Evolutionary conservation across 164 flowering plant genomes (phyloP), one percentile per base, ranked within the genome.

Genomic region (Paratinospora sagittata): DNA sequence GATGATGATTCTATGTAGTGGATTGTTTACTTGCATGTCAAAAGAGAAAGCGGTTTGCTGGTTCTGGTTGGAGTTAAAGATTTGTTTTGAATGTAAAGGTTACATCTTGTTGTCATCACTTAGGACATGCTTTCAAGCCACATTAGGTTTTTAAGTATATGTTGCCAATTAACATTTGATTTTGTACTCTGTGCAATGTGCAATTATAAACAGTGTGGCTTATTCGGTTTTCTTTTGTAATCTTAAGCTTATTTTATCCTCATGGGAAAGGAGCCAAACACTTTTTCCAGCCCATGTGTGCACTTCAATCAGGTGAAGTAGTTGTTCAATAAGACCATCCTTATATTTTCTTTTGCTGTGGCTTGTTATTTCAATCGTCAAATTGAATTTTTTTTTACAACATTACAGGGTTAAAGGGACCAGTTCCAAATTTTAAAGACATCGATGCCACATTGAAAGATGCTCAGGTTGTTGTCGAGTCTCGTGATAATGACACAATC

Each of bases 361-460:
- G 13, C 24, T 68, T 30, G 14, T 64, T 49, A 1, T 65, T 24
- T 45, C 26, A 65, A 30, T 7, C 26, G 27, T 65, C 30, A 43
- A 26, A 19, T 63, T 52, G 58, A 26, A 41, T 41, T 26, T 27
- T n/a, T 19, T n/a, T 13, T 27, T n/a, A 16, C n/a, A 16, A 9
- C 43, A 4, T 65, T 65, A 62, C 76, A 90, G 96, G 90, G 65
- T 58, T 85, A 27, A 88, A 89, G 82, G 82, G 87, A 73, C 80
- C 91, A 30, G 77, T 82, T 69, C 45, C 82, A 27, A 82, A 82
- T 69, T 43, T 77, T 41, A 69, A 80, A 68, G 89, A 72, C 14
- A 73, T 78, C 74, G 74, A 66, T 27, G 24, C 82, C 41, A 71
- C 62, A 5, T 57, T 86, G 71, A 82, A 78, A 70, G 75, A 78